Base-by-base conservation (phyloP, 2,329 filamentous ascomycete species). In the Didymella pomorum region DNA sequence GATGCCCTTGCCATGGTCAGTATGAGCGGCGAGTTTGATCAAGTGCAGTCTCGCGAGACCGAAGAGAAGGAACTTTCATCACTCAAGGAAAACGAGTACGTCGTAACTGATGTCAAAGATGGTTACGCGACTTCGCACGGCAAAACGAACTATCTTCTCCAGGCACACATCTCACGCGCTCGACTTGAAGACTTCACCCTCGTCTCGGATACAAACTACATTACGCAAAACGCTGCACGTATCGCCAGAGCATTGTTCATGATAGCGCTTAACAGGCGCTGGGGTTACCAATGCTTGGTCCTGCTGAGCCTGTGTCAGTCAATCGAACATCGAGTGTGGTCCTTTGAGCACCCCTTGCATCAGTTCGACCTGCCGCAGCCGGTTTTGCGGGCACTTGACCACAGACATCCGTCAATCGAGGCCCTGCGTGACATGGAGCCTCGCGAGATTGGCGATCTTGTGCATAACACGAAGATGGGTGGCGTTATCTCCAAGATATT, bases 21-120 rank as follows among this genome's bases (percentile, higher is more conserved):
- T 67, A 93, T 95, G 90, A 97, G 93, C 74, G 93, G 93, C 64
- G 95, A 99, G 76, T 99, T 99, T 68, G 93, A 98, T 79, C 97
- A 99, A 66, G 91, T 99, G 41, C 93, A 97, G 73, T 93, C 91
- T 5, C 84, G 96, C 61, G 95, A 99, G 54, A 95, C 81, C 50
- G 96, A 99, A 77, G 89, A 90, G 56, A 91, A 93, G 69, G 96
- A 99, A 75, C 82, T 99, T n/a, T 84, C 84, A 18, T 83, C 86
- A 21, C 83, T 99, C 51, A 87, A 86, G 63, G 82, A 91, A 0
- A 87, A 93, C 31, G 82, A 71, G 2, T 71, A 71, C 49, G 85
- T 91, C 12, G 88, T 89, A 18, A 97, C 93, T 58, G 87, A 93
- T 64, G 88, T 98, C 21, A 89, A 88, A 53, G 90, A 88, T 43